Evolutionary conservation across 345 rosid species (phyloP), one percentile per base, ranked within the genome.

Genomic region (Eutrema japonicum): DNA sequence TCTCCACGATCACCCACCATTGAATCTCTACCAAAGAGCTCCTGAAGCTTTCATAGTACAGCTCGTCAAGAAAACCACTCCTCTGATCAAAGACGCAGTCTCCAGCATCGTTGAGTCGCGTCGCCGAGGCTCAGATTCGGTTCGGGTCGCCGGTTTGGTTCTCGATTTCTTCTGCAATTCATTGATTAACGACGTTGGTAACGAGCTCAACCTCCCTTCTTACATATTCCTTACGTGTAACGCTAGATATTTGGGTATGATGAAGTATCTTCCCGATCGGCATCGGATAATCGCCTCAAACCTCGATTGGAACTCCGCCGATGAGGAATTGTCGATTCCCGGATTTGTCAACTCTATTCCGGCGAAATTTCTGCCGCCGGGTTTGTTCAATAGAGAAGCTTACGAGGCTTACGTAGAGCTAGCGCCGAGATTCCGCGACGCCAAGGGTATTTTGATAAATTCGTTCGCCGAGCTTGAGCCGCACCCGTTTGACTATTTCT

Each of bases 151-250:
- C 0, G 89, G 80, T 10, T 64, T 86, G 16, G 69, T 84, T 70
- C 62, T 85, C 1, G 88, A 89, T 73, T 52, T 85, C 30, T 85
- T 85, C 54, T 82, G 88, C 50, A 54, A 77, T 7, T 35, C 83
- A 33, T 71, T 71, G 67, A 72, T 84, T 33, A 60, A 73, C 8
- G 77, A 81, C 27, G 73, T 80, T 10, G 89, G 82, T 1, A 49
- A 67, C 6, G 79, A 79, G 27, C 66, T 83, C 3, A 55, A 46
- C 42, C 77, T 86, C 8, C 83, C 87, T 65, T 79, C 82, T 10
- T 86, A 86, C 69, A 70, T 86, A 4, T 86, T 65, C 77, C 35
- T 81, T 3, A 77, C 93, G 7, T 16, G 73, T 67, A 80, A 55
- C 43, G 81, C 86, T 5, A 68, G 81, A 16, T 85, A 79, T 16